Percentiles rank a stretch among this genome's conserved stretches.
phyloP scores from a whole-genome alignment of 2,329 filamentous ascomycete genomes.

The Diplocarpon rosae region DNA sequence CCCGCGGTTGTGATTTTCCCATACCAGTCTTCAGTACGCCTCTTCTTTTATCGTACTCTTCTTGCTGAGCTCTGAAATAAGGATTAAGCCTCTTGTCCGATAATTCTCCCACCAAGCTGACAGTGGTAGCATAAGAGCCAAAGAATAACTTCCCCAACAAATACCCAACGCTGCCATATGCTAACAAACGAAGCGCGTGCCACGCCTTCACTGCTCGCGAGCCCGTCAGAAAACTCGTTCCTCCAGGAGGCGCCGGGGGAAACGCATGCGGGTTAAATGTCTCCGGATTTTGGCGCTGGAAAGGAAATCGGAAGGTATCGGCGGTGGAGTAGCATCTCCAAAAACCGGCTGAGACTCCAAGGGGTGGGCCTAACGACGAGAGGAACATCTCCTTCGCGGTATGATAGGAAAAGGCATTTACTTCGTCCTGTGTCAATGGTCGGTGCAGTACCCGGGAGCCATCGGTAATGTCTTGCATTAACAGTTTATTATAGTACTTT shows the following conservation, averaged over 20 bases:
- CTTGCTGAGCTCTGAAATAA: slow-evolving; percentile 9
- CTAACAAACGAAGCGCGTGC: slow-evolving; percentile 17
- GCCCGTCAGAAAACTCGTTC: slow-evolving; percentile 10
- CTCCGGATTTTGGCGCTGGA: slow-evolving; percentile 21
- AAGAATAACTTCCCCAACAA: slow-evolving; percentile 16
- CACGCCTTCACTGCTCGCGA: slow-evolving; percentile 12
- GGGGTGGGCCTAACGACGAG: slow-evolving; percentile 18
- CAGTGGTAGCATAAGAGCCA: slow-evolving; percentile 18
- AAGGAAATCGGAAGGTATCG: slow-evolving; percentile 22
- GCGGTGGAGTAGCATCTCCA: slow-evolving; percentile 18
- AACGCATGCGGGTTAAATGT: slow-evolving; percentile 17
- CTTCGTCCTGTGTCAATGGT: slow-evolving; percentile 21
- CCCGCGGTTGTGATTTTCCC: slow-evolving; percentile 4
- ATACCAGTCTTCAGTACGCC: slow-evolving; percentile 4
- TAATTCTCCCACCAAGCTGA: slow-evolving; percentile 19
- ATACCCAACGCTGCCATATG: slow-evolving; percentile 18
- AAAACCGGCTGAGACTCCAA: slow-evolving; percentile 19
- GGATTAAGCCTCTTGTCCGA: slow-evolving; percentile 21
- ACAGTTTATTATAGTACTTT: slow-evolving; percentile 1
- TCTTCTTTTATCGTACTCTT: slow-evolving; percentile 3
- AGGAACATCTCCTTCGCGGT: slow-evolving; percentile 20
- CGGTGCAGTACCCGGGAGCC: slow-evolving; percentile 13
- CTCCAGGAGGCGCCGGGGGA: slow-evolving; percentile 2
- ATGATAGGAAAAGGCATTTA: slow-evolving; percentile 20
- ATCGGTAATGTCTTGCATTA: slow-evolving; percentile 2